Conservation (phyloP, 495 filamentous ascomycete species). For the Friedmanniomyces endolithicus region DNA sequence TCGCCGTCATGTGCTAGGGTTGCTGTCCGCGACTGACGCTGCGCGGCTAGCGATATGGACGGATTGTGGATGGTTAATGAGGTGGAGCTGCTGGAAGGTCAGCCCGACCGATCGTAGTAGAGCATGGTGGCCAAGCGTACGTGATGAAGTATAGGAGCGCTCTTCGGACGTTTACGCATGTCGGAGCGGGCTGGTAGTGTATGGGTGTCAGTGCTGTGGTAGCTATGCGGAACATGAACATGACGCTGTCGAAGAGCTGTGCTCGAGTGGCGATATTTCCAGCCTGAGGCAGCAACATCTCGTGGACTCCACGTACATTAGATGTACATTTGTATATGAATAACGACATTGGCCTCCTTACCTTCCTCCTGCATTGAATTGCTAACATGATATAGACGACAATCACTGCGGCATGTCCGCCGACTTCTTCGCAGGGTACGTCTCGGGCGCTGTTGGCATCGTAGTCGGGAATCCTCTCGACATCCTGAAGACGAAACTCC, state of each 20-base stretch:
- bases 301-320: no score
- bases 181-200: neutral
- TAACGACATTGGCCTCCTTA: no score
- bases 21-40: neutral
- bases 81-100: neutral
- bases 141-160: conserved; percentile 4
- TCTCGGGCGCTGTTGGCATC: conserved; percentile 71
- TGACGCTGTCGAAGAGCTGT: no score
- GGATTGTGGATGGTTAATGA: neutral
- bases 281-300: no score
- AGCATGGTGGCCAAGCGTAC: conserved; percentile 8
- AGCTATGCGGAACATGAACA: neutral
- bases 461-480: conserved; percentile 82
- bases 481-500: conserved; percentile 69
- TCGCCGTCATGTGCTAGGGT: conserved; percentile 12
- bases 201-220: neutral
- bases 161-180: conserved; percentile 21
- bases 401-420: conserved; percentile 45
- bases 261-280: no score
- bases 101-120: neutral
- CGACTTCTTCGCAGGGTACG: conserved; percentile 80
- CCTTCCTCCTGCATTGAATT: no score
- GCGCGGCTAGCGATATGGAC: neutral
- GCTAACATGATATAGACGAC: neutral
- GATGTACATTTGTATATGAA: no score